Evolutionary conservation across 371 early-diverging fungal genomes (phyloP), one percentile per base, ranked within the genome.

Genomic region (Entomophthora muscae): DNA sequence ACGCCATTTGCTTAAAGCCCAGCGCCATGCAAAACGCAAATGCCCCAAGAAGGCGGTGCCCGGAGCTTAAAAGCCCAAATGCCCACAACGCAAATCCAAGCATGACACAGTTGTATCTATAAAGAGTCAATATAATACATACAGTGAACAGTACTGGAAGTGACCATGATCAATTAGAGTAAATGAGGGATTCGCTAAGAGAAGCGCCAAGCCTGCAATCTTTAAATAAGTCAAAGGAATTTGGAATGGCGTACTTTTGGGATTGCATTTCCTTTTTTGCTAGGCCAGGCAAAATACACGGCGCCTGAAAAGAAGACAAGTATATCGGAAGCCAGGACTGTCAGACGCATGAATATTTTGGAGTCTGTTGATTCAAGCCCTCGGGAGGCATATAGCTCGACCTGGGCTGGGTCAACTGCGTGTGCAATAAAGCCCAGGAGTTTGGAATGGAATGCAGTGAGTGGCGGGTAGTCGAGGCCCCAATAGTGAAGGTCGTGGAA

Each of bases 381-480:
- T 24, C 93, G 80, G n/a, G 94, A 94, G 17, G 67, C 64, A 64
- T 87, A 80, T 64, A 95, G 75, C 5, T 83, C 89, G 63, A 93
- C 85, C 95, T 92, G 93, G 0, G 67, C 70, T 1, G 94, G 85
- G 64, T 92, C 77, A 63, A 94, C 80, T 63, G 62, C 53, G 64
- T 80, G 69, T 12, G 90, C 93, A 55, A 90, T 88, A 70, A 13
- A 51, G 22, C 42, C 24, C 61, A 61, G 2, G 42, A 61, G n/a
- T 31, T 33, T 5, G 13, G 53, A 42, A 52, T 53, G 12, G 72
- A 84, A 93, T 3, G 94, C 95, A 1, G 95, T 93, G 59, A 97
- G 74, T 1, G 94, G 95, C 42, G 98, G 95, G 70, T 97, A 97
- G 74, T 97, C 98, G 33, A 97, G 80, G 0, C 93, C 94, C 90